These are phyloP conservation scores for Xylaria sp. DNA, from an alignment of 495 filamentous ascomycete species.

Conservation along the genomic window DNA sequence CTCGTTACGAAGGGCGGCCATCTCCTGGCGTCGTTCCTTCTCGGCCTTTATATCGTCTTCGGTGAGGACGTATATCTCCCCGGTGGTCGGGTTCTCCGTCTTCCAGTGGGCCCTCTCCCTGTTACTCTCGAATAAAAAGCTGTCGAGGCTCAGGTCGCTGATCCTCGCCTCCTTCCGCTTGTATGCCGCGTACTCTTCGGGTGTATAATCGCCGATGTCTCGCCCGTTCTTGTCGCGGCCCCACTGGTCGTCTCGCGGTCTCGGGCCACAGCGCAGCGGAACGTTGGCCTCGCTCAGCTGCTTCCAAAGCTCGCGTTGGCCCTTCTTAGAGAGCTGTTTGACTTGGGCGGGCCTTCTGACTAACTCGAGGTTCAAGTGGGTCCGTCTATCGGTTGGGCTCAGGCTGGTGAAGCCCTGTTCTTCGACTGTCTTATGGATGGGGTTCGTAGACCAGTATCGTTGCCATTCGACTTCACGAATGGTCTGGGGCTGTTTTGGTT, in stretches of 20 bases:
- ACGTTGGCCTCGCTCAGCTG: slow-evolving; percentile 53
- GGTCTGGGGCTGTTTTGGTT: slow-evolving; percentile 37
- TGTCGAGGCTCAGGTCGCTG: slow-evolving; percentile 38
- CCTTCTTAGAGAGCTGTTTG: slow-evolving; percentile 46
- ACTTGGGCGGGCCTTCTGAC: slow-evolving; percentile 40
- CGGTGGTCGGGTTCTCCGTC: slow-evolving; percentile 20
- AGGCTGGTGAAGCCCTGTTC: slow-evolving; percentile 44
- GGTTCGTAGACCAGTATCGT: slow-evolving; percentile 47
- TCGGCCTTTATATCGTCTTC: slow-evolving; percentile 56
- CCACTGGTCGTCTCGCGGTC: slow-evolving; percentile 43
- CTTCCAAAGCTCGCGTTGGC: slow-evolving; percentile 58
- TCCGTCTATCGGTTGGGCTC: slow-evolving; percentile 45
- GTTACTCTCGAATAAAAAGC: slow-evolving; percentile 38
- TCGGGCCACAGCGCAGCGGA: slow-evolving; percentile 44
- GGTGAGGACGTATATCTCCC: slow-evolving; percentile 37
- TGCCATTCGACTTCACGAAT: slow-evolving; percentile 45
- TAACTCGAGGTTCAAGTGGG: slow-evolving; percentile 43
- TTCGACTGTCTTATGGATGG: slow-evolving; percentile 43
- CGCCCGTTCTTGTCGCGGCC: slow-evolving; percentile 52
- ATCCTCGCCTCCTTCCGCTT: slow-evolving; percentile 38
- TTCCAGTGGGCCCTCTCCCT: slow-evolving; percentile 36
- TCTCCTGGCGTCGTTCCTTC: slow-evolving; percentile 48
- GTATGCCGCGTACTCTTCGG: slow-evolving; percentile 47
- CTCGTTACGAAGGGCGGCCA: slow-evolving; percentile 49
- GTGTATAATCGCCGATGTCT: slow-evolving; percentile 47